Percentiles rank a stretch among this genome's conserved stretches.
Conservation (phyloP, 805 yeast genomes). For the Tanozyma kutaoensis region DNA sequence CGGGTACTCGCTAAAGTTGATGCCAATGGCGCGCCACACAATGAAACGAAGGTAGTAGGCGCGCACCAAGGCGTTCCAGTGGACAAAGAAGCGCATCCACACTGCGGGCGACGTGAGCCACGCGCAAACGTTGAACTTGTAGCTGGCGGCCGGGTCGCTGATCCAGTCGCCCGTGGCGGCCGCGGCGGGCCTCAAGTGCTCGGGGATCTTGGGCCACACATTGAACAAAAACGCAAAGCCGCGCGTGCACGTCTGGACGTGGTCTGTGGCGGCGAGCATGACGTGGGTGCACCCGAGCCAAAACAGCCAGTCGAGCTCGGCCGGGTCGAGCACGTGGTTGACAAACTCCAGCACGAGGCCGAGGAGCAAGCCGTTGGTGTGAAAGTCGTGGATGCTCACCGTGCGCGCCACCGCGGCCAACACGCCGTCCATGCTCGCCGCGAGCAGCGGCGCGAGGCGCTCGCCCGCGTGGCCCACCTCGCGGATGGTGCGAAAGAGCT, state of each 20-base stretch:
- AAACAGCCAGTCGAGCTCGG: conserved; percentile 53
- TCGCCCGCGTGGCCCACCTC: conserved; percentile 5
- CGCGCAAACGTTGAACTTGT: conserved; percentile 33
- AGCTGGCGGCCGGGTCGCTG: conserved; percentile 19
- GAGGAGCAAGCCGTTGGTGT: conserved; percentile 23
- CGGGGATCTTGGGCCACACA: conserved; percentile 59
- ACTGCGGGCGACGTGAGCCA: conserved; percentile 38
- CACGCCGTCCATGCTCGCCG: conserved; percentile 15
- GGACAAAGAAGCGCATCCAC: conserved; percentile 52
- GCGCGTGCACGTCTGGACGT: conserved; percentile 47
- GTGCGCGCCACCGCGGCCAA: conserved; percentile 20
- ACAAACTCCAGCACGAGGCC: conserved; percentile 27
- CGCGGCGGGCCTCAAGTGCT: conserved; percentile 6
- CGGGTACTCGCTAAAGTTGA: conserved; percentile 24
- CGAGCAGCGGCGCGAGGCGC: not conserved
- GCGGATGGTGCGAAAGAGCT: conserved; percentile 24
- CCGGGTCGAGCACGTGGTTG: conserved; percentile 15
- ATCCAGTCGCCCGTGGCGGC: conserved; percentile 22
- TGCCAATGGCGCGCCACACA: conserved; percentile 49
- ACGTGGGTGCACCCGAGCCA: conserved; percentile 52
- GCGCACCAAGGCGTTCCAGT: conserved; percentile 71
- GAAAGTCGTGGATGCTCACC: conserved; percentile 23
- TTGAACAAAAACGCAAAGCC: conserved; percentile 57
- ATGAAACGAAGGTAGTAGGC: conserved; percentile 54
- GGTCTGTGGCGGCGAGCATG: conserved; percentile 47